Conservation (phyloP, 2,329 filamentous ascomycete species). For the Penicillium thymicola region DNA sequence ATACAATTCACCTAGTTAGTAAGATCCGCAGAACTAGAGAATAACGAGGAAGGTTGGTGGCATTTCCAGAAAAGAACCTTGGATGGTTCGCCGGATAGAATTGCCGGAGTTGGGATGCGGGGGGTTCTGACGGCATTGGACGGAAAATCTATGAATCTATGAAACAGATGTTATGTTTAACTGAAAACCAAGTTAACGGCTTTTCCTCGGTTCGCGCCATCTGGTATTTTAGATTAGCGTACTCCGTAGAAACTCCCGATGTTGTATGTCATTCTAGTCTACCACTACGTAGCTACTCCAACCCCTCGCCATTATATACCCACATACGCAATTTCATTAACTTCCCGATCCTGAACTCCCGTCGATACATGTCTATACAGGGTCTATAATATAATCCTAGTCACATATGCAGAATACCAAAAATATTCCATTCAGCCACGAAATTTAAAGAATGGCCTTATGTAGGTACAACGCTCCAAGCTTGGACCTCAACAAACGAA, state of each 20-base stretch:
- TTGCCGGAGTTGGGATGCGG: not conserved
- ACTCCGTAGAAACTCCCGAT: not conserved
- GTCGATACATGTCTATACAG: not conserved
- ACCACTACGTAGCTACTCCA: not conserved
- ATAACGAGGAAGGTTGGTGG: not conserved
- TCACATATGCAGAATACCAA: not conserved
- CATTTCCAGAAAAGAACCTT: not conserved
- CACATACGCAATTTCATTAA: not conserved
- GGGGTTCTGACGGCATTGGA: not conserved
- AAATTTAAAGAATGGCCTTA: not conserved
- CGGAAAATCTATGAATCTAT: not conserved
- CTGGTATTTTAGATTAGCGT: not conserved
- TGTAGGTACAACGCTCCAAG: not conserved
- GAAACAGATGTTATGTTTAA: not conserved
- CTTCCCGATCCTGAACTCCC: not conserved
- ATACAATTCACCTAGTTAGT: not conserved
- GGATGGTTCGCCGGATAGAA: not conserved
- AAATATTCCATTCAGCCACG: not conserved
- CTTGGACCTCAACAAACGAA: not conserved
- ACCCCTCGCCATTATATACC: not conserved
- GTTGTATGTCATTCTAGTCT: not conserved
- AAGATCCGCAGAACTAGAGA: not conserved
- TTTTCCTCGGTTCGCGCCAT: not conserved
- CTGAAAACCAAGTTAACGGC: not conserved
- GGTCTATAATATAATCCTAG: too few species aligned